Conservation (phyloP, 2,329 filamentous ascomycete genomes). For the Podosphaera fusca region DNA sequence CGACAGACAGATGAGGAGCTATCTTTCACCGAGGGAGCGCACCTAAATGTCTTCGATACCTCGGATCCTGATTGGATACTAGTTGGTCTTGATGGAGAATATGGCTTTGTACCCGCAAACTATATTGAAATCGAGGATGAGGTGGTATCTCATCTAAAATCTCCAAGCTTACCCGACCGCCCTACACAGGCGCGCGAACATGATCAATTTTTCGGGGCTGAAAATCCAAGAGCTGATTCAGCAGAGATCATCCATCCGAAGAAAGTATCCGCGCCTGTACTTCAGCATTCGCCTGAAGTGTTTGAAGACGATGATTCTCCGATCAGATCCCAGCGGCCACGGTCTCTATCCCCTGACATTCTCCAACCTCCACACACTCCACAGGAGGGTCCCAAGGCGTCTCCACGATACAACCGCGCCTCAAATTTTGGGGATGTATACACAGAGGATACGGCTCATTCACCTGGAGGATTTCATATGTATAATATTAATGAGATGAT, state of each 20-base stretch:
- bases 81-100: slow-evolving; percentile 64
- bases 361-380: slow-evolving; percentile 19
- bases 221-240: slow-evolving; percentile 21
- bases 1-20: slow-evolving; percentile 95
- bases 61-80: slow-evolving; percentile 94
- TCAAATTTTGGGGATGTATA: slow-evolving; percentile 19
- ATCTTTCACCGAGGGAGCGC: slow-evolving; percentile 75
- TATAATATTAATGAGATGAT: slow-evolving; percentile 98
- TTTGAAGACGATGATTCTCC: slow-evolving; percentile 44
- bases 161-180: slow-evolving; percentile 16
- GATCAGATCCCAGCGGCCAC: slow-evolving; percentile 23
- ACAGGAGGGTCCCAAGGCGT: slow-evolving; percentile 22
- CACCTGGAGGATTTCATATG: slow-evolving; percentile 68
- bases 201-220: slow-evolving; percentile 3
- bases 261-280: slow-evolving; percentile 15
- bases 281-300: slow-evolving; percentile 39
- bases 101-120: slow-evolving; percentile 84
- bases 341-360: slow-evolving; percentile 22
- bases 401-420: slow-evolving; percentile 30
- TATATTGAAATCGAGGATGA: slow-evolving; percentile 53
- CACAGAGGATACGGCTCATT: slow-evolving; percentile 23
- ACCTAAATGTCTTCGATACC: slow-evolving; percentile 65
- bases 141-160: slow-evolving; percentile 9
- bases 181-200: slow-evolving; percentile 16
- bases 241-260: slow-evolving; percentile 27